Percentiles rank a stretch among this genome's conserved stretches.
phyloP scores from a whole-genome alignment of 2,329 filamentous ascomycete species.

The Penicillium verrucosum region DNA sequence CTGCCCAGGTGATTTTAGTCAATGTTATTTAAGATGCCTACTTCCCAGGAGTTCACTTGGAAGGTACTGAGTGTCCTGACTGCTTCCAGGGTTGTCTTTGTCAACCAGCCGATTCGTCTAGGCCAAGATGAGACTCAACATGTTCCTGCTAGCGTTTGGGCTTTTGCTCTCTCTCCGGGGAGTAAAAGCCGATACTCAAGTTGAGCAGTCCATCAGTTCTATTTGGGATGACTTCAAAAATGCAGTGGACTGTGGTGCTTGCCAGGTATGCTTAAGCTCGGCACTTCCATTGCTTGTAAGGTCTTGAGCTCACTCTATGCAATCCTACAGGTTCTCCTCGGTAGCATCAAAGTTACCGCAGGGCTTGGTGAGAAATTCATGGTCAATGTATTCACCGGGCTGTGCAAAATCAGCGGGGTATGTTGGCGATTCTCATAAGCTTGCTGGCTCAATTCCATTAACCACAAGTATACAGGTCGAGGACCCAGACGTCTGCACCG shows the following conservation, averaged over 20 bases:
- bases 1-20: not conserved
- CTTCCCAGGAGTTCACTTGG: not conserved
- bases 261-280: slow-evolving; percentile 24
- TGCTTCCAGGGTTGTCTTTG: not conserved
- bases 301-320: not conserved
- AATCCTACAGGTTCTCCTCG: slow-evolving; percentile 30
- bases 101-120: not conserved
- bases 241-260: slow-evolving; percentile 32
- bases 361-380: slow-evolving; percentile 45
- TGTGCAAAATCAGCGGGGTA: slow-evolving; percentile 39
- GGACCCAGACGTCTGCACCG: slow-evolving; percentile 56
- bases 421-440: slow-evolving; percentile 2
- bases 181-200: slow-evolving; percentile 8
- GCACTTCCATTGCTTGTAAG: not conserved
- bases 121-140: slow-evolving; percentile 13
- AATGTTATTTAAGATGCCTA: not conserved
- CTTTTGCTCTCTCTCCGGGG: slow-evolving; percentile 8
- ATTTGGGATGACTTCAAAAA: slow-evolving; percentile 34
- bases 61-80: not conserved
- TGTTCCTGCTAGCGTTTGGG: slow-evolving; percentile 10
- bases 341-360: slow-evolving; percentile 46
- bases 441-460: not conserved
- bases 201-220: slow-evolving; percentile 15
- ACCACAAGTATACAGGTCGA: slow-evolving; percentile 37
- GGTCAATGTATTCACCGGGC: slow-evolving; percentile 35